Evolutionary conservation across 2,329 filamentous ascomycete genomes (phyloP).

Genomic region (Lasiodiplodia theobromae): DNA sequence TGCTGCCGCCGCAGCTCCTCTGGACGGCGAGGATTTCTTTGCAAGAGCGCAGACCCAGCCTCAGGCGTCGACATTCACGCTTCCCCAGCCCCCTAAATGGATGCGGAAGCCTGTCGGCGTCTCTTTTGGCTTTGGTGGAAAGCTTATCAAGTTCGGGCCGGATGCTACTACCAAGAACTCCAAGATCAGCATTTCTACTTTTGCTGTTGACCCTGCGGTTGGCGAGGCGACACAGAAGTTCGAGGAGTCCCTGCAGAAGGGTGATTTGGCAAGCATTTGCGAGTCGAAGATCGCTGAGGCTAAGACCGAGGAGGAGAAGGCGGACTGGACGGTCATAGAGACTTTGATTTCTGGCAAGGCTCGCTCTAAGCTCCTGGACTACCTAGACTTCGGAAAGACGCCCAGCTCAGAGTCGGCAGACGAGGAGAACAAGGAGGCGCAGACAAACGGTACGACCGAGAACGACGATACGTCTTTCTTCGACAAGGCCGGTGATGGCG

Average conservation of each 20-base stretch:
- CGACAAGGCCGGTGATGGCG: conserved; percentile 70
- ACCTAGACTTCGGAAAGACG: conserved; percentile 81
- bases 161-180: conserved; percentile 70
- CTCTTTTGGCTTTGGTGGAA: conserved; percentile 95
- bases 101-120: conserved; percentile 83
- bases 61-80: conserved; percentile 86
- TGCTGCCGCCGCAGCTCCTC: conserved; percentile 70
- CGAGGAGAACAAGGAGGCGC: conserved; percentile 49
- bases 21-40: conserved; percentile 94
- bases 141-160: conserved; percentile 78
- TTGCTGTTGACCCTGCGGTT: conserved; percentile 85
- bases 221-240: conserved; percentile 86
- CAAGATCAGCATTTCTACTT: conserved; percentile 83
- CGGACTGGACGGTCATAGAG: conserved; percentile 94
- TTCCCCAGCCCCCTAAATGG: conserved; percentile 89
- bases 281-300: conserved; percentile 77
- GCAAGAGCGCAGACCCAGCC: conserved; percentile 90
- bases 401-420: conserved; percentile 55
- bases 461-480: conserved; percentile 77
- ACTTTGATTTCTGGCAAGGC: conserved; percentile 85
- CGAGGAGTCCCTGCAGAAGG: conserved; percentile 79
- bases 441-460: conserved; percentile 53
- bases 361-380: conserved; percentile 84
- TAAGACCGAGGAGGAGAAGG: conserved; percentile 87
- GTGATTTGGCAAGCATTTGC: conserved; percentile 80